A percentile compares a stretch with the other conserved stretches of the same genome.
Conservation (phyloP, 2,329 filamentous ascomycete genomes). For the Boeremia lycopersici region DNA sequence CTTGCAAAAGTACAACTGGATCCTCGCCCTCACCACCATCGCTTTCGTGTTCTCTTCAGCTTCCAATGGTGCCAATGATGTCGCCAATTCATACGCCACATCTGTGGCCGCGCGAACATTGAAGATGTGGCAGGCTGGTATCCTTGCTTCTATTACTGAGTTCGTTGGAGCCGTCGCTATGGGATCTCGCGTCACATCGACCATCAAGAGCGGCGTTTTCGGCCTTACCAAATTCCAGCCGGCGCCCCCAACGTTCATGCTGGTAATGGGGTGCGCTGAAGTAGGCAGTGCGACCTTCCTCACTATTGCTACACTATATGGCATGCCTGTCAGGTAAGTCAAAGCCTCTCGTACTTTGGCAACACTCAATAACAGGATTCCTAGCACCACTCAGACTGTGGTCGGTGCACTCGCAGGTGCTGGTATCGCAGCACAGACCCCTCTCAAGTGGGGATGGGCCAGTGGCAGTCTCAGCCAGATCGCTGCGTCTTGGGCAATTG, state of each 20-base stretch:
- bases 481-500: constrained; percentile 57
- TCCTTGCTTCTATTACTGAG: constrained; percentile 58
- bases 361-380: background rate
- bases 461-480: constrained; percentile 38
- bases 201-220: constrained; percentile 66
- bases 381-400: constrained; percentile 65
- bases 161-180: constrained; percentile 59
- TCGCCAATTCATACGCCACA: constrained; percentile 60
- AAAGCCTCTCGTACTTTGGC: rapidly evolving
- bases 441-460: constrained; percentile 35
- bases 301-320: constrained; percentile 58
- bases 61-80: constrained; percentile 56
- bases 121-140: constrained; percentile 59
- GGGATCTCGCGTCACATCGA: constrained; percentile 63
- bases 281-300: constrained; percentile 61
- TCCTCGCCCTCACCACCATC: constrained; percentile 49
- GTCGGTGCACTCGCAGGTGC: constrained; percentile 66
- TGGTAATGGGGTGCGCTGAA: constrained; percentile 64
- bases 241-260: constrained; percentile 61
- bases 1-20: constrained; percentile 46
- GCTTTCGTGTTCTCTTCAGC: constrained; percentile 47
- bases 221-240: constrained; percentile 53
- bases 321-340: constrained; percentile 56
- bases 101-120: constrained; percentile 58
- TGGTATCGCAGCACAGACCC: constrained; percentile 56